A percentile compares a stretch with the other conserved stretches of the same genome.
Evolutionary conservation across 805 yeast genomes (phyloP).

Genomic region (Kodamaea fukazawae): DNA sequence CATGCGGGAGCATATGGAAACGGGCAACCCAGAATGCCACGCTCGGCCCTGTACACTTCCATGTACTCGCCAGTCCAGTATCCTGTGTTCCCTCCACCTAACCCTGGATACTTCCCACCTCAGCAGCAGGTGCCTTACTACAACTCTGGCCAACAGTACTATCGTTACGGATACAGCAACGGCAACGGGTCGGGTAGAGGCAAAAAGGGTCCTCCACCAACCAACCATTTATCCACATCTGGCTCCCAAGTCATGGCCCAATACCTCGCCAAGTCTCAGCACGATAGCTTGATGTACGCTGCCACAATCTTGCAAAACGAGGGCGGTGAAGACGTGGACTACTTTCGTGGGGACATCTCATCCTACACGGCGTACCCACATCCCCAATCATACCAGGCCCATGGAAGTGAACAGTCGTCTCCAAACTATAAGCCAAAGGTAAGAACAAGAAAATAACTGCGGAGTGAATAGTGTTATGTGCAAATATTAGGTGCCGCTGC

Average conservation of each 20-base stretch:
- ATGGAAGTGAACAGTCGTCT: too few relatives aligned
- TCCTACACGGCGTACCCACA: not conserved
- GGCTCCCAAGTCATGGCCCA: conserved; percentile 80
- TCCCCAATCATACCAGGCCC: too few relatives aligned
- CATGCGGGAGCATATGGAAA: conserved; percentile 2
- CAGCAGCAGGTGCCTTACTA: conserved; percentile 9
- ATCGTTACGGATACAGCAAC: conserved; percentile 7
- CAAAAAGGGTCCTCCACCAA: too few relatives aligned
- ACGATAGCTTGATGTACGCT: conserved; percentile 53
- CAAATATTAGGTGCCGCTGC: too few relatives aligned
- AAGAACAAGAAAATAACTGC: too few relatives aligned
- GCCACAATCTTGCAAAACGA: conserved; percentile 22
- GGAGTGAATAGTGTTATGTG: too few relatives aligned
- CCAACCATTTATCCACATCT: conserved; percentile 22
- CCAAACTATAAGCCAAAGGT: too few relatives aligned
- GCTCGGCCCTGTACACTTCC: conserved; percentile 10
- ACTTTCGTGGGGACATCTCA: conserved; percentile 3
- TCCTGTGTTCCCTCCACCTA: conserved; percentile 7
- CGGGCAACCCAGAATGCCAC: conserved; percentile 6
- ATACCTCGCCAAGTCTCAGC: conserved; percentile 69
- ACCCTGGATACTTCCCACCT: conserved; percentile 12
- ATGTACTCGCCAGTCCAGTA: conserved; percentile 9
- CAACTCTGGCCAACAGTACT: conserved; percentile 6
- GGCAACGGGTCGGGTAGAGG: conserved; percentile 9
- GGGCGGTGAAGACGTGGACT: conserved; percentile 18